Evolutionary conservation across 306 rosid species (phyloP), one percentile per base, ranked within the genome.

Genomic region (Hippophae tibetana): DNA sequence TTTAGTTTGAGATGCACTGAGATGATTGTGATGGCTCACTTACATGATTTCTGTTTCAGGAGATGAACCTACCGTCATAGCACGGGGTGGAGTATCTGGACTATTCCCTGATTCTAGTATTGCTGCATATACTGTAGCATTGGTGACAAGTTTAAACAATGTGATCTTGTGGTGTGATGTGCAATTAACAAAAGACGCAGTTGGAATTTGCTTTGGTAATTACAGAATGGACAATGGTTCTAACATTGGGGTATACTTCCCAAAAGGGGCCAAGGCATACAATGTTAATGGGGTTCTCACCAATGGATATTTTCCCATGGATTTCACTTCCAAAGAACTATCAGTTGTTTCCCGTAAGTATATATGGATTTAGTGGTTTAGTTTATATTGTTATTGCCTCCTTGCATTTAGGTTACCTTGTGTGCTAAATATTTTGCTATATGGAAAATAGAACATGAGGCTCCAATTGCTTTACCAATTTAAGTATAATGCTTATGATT

Each of bases 11-110:
- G 38, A 31, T 31, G 38, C 38, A 31, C 38, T 27, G 38, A 27
- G 38, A 12, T 7, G 25, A 13, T 18, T 58, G 13, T 60, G 42
- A 47, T 59, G n/a, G 9, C 7, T 61, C 40, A 60, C 43, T 0
- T 23, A 14, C 14, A 12, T 68, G 41, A 9, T 49, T 40, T 56
- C 23, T 9, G 38, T 58, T 52, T 27, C 81, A 92, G 98, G 98
- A 67, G 59, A 26, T 50, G 48, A 72, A 5, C 96, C 98, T 1
- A 25, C 79, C 56, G 93, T 83, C 13, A 55, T 92, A 57, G 95
- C 98, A 11, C 92, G 73, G 0, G 96, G 98, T 52, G 98, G 98
- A 2, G 85, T 92, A 72, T 85, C 98, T 0, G 99, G 99, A 58
- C 45, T 93, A 43, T 78, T 88, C 72, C 89, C 99, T 0, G 95